Evolutionary conservation across 352 stramenopile genomes (phyloP), one percentile per base, ranked within the genome.

Genomic region (Pythium sp.): DNA sequence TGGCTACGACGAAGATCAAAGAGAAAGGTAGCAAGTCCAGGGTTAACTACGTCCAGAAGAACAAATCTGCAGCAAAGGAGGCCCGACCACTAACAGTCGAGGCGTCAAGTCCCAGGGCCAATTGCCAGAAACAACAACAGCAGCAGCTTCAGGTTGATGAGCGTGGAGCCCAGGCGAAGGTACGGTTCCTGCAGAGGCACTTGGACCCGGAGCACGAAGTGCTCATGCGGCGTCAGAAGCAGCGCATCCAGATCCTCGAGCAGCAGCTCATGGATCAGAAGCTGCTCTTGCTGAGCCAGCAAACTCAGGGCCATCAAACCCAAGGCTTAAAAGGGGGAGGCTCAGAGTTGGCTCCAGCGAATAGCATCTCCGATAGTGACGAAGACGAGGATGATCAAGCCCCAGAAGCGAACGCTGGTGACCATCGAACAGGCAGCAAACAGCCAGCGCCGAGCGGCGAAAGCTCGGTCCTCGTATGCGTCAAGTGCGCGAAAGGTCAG

Each of bases 211-310:
- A 64, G 46, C 30, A 43, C 22, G 74, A 81, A 6, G 61, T 78
- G 46, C 49, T 80, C 32, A 54, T 73, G 20, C 55, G 75, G 38
- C 78, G 81, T 1, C 79, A 90, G 46, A 77, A 81, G 22, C 75
- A 88, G 63, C 80, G 81, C 26, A 81, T 92, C 32, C 67, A 73
- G 18, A 73, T 90, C 28, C 68, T 92, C 12, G 73, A 90, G 70
- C 80, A 92, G 66, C 82, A 92, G 65, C 72, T 92, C 38, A 58
- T 87, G 57, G 84, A 90, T 58, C 77, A 89, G 67, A 84, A 81
- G 57, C 55, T 87, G 62, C 65, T 80, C 34, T 60, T 76, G 26
- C 34, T 89, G 24, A 72, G 58, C 36, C 69, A 77, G 67, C 61
- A 70, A 34, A 28, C n/a, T 18, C 24, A 67, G 62, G 62, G 58